Evolutionary conservation across 805 yeast species (phyloP), one percentile per base, ranked within the genome.

Genomic region (Lipomyces japonicus): DNA sequence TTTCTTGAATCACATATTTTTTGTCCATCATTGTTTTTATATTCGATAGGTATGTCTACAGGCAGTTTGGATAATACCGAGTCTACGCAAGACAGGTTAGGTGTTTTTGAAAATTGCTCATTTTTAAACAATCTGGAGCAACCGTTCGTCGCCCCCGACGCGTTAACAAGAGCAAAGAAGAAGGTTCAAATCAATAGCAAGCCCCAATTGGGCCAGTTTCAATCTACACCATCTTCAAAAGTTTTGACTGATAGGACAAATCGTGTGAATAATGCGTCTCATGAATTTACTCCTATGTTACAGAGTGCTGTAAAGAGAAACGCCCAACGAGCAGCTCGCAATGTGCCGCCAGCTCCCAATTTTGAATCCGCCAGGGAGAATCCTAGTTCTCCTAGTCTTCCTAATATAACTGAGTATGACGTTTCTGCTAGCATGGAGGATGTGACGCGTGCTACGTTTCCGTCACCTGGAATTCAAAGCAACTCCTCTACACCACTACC

Each of bases 271-370:
- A n/a, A 23, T 35, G 34, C 35, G 21, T 18, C 16, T n/a, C 50
- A 46, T 3, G 58, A 54, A 26, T 54, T 54, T 26, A 54, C 58
- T 7, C 58, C 58, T 5, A 28, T 54, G 19, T 37, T 54, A 21
- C 46, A 39, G 30, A 52, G 57, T 30, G 57, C 57, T 1, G 36
- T 54, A 21, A 41, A 39, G 26, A 38, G 19, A 10, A 16, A 41
- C n/a, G 14, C 23, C 26, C 38, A 2, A 5, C 14, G 39, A 10
- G 18, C 37, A 9, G 25, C 35, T 16, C 42, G 34, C 34, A 30
- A 28, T 34, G 44, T 24, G 35, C 45, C 32, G 35, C 50, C 26
- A 21, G 26, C 18, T 16, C 51, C 53, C 4, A 37, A 43, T 23
- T 39, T 38, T 22, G 34, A 19, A 6, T 30, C 44, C 16, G 4